Base-by-base conservation (phyloP, 345 rosid genomes). In the Aquilaria yunnanensis region DNA sequence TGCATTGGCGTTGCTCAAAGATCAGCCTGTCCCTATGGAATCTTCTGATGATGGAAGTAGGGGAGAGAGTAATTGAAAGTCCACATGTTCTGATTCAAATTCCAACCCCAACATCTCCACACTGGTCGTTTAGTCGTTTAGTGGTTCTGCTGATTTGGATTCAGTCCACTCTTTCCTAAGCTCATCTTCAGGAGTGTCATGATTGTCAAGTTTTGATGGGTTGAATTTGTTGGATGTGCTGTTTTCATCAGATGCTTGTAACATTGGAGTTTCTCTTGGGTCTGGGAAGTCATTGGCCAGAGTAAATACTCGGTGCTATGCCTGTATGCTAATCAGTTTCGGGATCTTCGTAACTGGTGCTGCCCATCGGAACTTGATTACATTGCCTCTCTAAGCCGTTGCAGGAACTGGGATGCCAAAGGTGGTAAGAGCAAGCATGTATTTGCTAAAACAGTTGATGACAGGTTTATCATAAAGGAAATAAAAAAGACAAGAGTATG, bases 371-470 rank as follows among this genome's bases (percentile, higher is more conserved):
- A 90, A 84, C 75, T 81, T 59, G 91, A 84, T 78, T 94, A 74
- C 60, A 87, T 94, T 31, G 86, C 92, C 65, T 94, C 99, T 32
- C 76, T 94, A 47, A 79, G 93, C 75, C 96, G 96, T 10, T 94
- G 99, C 73, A 81, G 71, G 67, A 83, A 76, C 30, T 91, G 97
- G 99, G 93, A 89, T 82, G 99, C 99, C 14, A 85, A 94, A 62
- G 97, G 99, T 65, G 99, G 99, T 56, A 94, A 94, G 80, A 94
- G 97, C 81, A 90, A 85, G 69, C 81, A 87, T 2, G 63, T 88
- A 49, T 94, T 94, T 6, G 91, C 96, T 11, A 94, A 94, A 77
- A 94, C 97, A 54, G 71, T 87, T 55, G 99, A 94, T 72, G 83
- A 81, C 70, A 74, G 97, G 77, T 83, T 88, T 70, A 94, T 94